Base-by-base conservation (phyloP, 2,329 filamentous ascomycete species). In the Aspergillus piperis region DNA sequence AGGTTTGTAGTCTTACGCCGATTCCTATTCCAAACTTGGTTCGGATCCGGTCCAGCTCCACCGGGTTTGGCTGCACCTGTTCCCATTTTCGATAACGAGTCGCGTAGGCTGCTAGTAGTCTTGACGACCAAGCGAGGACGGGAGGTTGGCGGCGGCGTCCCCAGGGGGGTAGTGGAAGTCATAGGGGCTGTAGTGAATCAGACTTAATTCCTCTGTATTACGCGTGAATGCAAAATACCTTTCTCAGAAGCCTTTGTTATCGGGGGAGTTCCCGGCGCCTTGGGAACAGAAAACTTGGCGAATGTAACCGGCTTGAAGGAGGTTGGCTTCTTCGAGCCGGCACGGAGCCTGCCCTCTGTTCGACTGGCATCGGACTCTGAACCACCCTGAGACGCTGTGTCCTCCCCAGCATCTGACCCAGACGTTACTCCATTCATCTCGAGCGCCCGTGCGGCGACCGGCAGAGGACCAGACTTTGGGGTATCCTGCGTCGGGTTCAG, bases 1-100 rank as follows among this genome's bases (percentile, higher is more conserved):
- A 30, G 52, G 32, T 13, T 36, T 50, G 48, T 54, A 57, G 36
- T 68, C 80, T 69, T 80, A 81, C 85, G 85, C 76, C 85, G 81
- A 70, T 88, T 89, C 75, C 87, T 88, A 71, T 89, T 89, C 86
- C 86, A 89, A 54, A 89, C 86, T 74, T 87, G 86, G 73, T 81
- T 87, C n/a, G 84, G 84, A 75, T 88, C 86, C 53, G 86, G 86
- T n/a, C 83, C 84, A 65, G 75, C 74, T 63, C 74, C 74, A 57
- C 80, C 80, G 59, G 78, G 78, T 61, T 78, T 77, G 51, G 77
- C 78, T 57, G 77, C 76, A 58, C 71, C 75, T 58, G 82, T 74
- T 52, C 77, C 77, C 23, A 80, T 66, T 60, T 84, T 84, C 39
- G 82, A 80, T 48, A 82, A 70, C 17, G 80, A 78, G 62, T 83